Conservation (phyloP, 139 green algal genomes). For the Picochlorum sp. region DNA sequence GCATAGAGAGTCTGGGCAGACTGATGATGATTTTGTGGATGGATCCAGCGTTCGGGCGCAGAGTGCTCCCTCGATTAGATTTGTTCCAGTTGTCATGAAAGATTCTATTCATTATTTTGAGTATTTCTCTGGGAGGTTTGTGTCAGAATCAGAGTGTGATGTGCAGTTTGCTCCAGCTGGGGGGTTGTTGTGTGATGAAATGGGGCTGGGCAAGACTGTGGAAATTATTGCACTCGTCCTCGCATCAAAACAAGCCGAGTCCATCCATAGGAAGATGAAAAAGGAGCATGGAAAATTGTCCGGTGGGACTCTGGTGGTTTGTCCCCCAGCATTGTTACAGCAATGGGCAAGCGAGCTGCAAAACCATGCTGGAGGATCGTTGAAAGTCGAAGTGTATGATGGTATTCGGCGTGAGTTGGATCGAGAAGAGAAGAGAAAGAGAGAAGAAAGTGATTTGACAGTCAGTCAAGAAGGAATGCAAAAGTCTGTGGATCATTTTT, state of each 20-base stretch:
- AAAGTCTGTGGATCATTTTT: neutral
- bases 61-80: neutral
- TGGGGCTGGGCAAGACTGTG: slow-evolving; percentile 55
- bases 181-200: slow-evolving; percentile 33
- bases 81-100: neutral
- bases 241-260: neutral
- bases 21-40: neutral
- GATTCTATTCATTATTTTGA: neutral
- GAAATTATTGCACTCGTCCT: slow-evolving; percentile 35
- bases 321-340: slow-evolving; percentile 55
- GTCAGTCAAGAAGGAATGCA: neutral
- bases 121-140: neutral
- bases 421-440: neutral
- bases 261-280: neutral
- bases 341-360: slow-evolving; percentile 55
- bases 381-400: slow-evolving; percentile 58
- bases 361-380: slow-evolving; percentile 31
- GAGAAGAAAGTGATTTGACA: neutral
- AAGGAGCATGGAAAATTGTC: neutral
- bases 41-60: neutral
- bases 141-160: too few relatives aligned
- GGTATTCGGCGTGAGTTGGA: slow-evolving; percentile 14
- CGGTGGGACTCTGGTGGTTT: slow-evolving; percentile 51
- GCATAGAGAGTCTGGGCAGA: slow-evolving; percentile 36
- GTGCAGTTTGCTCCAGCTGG: neutral